These are phyloP conservation scores for Eutypella sp. DNA, from an alignment of 2,329 filamentous ascomycete species.

Conservation along the genomic window DNA sequence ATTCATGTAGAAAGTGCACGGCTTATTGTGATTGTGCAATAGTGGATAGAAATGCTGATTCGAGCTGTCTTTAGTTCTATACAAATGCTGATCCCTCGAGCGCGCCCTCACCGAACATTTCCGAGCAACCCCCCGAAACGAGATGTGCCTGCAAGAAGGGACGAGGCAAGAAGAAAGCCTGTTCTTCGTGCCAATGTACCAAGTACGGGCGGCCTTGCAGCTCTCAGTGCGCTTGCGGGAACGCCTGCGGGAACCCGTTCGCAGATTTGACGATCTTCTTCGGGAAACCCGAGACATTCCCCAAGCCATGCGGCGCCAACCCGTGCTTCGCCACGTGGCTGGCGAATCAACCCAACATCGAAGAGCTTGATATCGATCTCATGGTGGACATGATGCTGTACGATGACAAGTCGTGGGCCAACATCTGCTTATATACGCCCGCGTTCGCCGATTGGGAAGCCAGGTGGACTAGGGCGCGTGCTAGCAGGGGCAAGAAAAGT, in stretches of 20 bases:
- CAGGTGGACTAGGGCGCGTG: slow-evolving; percentile 23
- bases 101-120: slow-evolving; percentile 20
- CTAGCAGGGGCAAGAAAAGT: slow-evolving; percentile 25
- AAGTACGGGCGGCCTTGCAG: slow-evolving; percentile 26
- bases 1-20: slow-evolving; percentile 1
- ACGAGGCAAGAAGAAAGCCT: slow-evolving; percentile 29
- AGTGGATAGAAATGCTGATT: slow-evolving; percentile 1
- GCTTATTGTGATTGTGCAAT: neutral
- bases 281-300: slow-evolving; percentile 21
- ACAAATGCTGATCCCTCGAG: slow-evolving; percentile 18
- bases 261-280: slow-evolving; percentile 28
- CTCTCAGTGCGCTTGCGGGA: slow-evolving; percentile 23
- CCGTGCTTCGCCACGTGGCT: slow-evolving; percentile 30
- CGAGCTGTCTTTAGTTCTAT: slow-evolving; percentile 18
- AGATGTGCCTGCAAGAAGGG: slow-evolving; percentile 29
- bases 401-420: slow-evolving; percentile 28
- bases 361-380: slow-evolving; percentile 27
- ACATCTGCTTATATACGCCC: slow-evolving; percentile 21
- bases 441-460: slow-evolving; percentile 27
- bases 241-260: slow-evolving; percentile 28
- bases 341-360: slow-evolving; percentile 28
- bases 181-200: slow-evolving; percentile 27
- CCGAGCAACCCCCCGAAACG: slow-evolving; percentile 20
- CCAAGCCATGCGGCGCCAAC: slow-evolving; percentile 27
- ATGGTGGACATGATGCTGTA: slow-evolving; percentile 30